phyloP scores from a whole-genome alignment of 768 basidiomycete genomes.

The Lactarius deliciosus region DNA sequence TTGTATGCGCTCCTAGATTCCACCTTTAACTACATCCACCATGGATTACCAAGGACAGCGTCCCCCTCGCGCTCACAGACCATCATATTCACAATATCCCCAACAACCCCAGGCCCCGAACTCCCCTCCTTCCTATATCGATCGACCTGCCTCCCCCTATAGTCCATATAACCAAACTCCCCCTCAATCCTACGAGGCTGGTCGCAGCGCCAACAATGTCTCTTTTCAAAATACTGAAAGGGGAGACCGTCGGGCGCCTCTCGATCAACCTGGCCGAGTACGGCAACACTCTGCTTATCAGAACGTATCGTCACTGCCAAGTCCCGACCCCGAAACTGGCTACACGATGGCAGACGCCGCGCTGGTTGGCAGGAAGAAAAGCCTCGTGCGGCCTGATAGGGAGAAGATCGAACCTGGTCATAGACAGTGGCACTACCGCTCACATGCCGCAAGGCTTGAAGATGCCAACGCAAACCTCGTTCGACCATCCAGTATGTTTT shows the following conservation, averaged over 20 bases:
- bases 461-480: slow-evolving; percentile 69
- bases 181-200: slow-evolving; percentile 19
- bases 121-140: slow-evolving; percentile 33
- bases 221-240: slow-evolving; percentile 69
- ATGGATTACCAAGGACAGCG: slow-evolving; percentile 40
- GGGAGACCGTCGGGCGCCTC: slow-evolving; percentile 60
- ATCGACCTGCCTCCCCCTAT: slow-evolving; percentile 26
- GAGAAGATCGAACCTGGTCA: slow-evolving; percentile 96
- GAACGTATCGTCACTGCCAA: slow-evolving; percentile 43
- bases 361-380: slow-evolving; percentile 80
- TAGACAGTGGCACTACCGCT: slow-evolving; percentile 92
- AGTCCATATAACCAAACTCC: slow-evolving; percentile 31
- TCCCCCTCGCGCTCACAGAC: slow-evolving; percentile 40
- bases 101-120: slow-evolving; percentile 30
- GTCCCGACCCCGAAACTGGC: slow-evolving; percentile 37
- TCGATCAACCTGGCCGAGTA: slow-evolving; percentile 56
- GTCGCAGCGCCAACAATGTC: slow-evolving; percentile 43
- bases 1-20: slow-evolving; percentile 22
- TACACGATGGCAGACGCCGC: slow-evolving; percentile 44
- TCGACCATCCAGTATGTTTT: slow-evolving; percentile 74
- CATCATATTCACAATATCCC: slow-evolving; percentile 31
- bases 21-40: slow-evolving; percentile 13
- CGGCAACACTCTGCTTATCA: slow-evolving; percentile 47
- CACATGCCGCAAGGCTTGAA: slow-evolving; percentile 77
- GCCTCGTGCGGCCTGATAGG: slow-evolving; percentile 86